phyloP scores from a whole-genome alignment of 768 basidiomycete species.

The Serendipita sp. region DNA sequence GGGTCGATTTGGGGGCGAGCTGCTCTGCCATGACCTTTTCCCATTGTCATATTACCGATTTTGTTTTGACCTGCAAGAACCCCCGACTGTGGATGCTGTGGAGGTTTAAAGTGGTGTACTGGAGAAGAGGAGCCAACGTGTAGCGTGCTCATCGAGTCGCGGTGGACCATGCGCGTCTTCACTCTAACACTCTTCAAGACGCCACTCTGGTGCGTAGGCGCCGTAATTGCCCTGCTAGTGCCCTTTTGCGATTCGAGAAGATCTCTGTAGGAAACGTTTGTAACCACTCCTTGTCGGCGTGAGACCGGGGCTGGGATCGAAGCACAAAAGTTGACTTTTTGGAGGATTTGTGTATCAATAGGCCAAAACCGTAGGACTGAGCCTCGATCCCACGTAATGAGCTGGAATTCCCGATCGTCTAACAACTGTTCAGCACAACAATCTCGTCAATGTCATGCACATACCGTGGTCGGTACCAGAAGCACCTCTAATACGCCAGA shows the following conservation, averaged over 20 bases:
- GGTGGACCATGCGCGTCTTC: background rate
- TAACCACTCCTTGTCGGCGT: background rate
- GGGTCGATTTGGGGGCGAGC: background rate
- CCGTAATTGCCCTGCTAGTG: background rate
- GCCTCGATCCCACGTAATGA: conserved; percentile 79
- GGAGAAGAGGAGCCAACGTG: background rate
- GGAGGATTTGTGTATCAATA: conserved; percentile 48
- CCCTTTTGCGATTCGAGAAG: background rate
- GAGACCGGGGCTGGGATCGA: background rate
- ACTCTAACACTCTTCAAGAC: conserved; percentile 1
- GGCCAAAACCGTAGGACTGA: conserved; percentile 87
- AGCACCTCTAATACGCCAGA: conserved; percentile 60
- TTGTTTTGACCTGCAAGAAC: background rate
- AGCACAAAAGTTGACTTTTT: conserved; percentile 6
- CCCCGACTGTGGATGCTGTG: background rate
- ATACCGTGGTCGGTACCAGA: conserved; percentile 34
- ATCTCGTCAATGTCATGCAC: conserved; percentile 5
- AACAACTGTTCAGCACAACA: conserved; percentile 15
- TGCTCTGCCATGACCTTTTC: background rate
- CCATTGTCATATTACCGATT: background rate
- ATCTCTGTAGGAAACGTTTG: background rate
- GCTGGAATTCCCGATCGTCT: conserved; percentile 37
- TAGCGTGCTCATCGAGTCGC: background rate
- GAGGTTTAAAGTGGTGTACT: background rate
- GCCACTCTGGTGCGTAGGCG: conserved; percentile 1